These are phyloP conservation scores for Cladosporium sp. DNA, from an alignment of 2,329 filamentous ascomycete genomes.

Conservation along the genomic window DNA sequence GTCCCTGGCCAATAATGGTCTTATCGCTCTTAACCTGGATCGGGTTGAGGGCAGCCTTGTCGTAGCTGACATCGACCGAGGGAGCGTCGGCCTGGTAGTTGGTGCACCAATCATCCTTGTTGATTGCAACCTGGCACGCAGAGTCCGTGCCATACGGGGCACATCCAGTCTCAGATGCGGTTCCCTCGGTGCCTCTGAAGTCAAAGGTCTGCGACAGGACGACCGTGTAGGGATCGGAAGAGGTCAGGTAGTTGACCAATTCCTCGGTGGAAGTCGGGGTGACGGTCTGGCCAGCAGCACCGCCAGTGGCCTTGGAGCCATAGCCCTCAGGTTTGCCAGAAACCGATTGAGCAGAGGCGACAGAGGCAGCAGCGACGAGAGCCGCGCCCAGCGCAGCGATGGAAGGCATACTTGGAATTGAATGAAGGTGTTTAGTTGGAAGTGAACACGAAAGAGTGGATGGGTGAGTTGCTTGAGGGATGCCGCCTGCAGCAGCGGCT, in stretches of 20 bases:
- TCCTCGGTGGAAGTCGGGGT: slow-evolving; percentile 42
- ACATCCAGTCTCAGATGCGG: slow-evolving; percentile 51
- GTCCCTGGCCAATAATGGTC: slow-evolving; percentile 39
- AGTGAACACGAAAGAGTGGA: slow-evolving; percentile 5
- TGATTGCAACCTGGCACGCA: slow-evolving; percentile 56
- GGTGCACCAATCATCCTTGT: slow-evolving; percentile 55
- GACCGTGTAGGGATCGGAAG: slow-evolving; percentile 52
- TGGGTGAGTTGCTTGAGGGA: neutral
- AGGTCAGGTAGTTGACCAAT: slow-evolving; percentile 56
- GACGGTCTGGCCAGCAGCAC: slow-evolving; percentile 46
- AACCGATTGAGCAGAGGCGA: slow-evolving; percentile 32
- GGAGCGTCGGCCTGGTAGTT: slow-evolving; percentile 39
- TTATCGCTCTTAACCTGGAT: slow-evolving; percentile 40
- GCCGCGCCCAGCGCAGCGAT: slow-evolving; percentile 11
- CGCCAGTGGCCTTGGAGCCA: slow-evolving; percentile 51
- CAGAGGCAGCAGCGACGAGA: slow-evolving; percentile 2
- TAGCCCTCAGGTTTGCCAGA: slow-evolving; percentile 25
- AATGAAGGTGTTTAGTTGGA: neutral
- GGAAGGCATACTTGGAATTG: slow-evolving; percentile 8
- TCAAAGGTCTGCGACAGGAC: slow-evolving; percentile 53
- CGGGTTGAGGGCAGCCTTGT: slow-evolving; percentile 50
- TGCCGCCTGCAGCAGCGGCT: neutral
- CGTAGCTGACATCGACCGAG: slow-evolving; percentile 41
- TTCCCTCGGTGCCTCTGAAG: slow-evolving; percentile 48
- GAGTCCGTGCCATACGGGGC: slow-evolving; percentile 52